phyloP scores from a whole-genome alignment of 306 rosid species.

The Alnus glutinosa region DNA sequence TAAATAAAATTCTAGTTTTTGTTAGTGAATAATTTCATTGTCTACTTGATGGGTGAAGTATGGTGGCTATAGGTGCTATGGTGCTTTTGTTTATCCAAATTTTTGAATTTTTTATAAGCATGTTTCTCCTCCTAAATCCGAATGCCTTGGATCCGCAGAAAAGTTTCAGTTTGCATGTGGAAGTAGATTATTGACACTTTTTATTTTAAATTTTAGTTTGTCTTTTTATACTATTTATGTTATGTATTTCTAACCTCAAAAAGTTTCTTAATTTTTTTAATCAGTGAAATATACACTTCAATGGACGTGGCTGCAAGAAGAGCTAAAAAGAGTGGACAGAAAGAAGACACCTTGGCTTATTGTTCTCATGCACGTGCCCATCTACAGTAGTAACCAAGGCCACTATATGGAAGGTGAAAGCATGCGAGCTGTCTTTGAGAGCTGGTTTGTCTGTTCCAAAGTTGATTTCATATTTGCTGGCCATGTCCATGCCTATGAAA shows the following conservation, averaged over 20 bases:
- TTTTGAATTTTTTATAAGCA: background rate
- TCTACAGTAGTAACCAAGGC: slow-evolving; percentile 76
- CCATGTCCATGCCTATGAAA: slow-evolving; percentile 97
- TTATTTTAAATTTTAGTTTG: background rate
- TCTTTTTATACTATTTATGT: background rate
- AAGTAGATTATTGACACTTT: background rate
- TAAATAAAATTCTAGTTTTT: background rate
- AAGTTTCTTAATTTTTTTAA: background rate
- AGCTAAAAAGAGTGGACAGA: slow-evolving; percentile 71
- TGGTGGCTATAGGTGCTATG: slow-evolving; percentile 4
- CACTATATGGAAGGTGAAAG: slow-evolving; percentile 98
- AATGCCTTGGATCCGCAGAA: background rate
- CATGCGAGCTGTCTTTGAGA: slow-evolving; percentile 80
- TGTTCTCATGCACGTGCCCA: slow-evolving; percentile 85
- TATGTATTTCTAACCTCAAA: background rate
- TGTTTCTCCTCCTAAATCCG: background rate
- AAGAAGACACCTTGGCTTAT: slow-evolving; percentile 96
- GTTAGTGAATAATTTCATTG: background rate
- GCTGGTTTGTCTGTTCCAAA: slow-evolving; percentile 75
- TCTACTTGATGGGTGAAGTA: background rate
- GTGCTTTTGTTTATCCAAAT: slow-evolving; percentile 11
- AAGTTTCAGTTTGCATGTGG: background rate
- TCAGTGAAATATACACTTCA: slow-evolving; percentile 95
- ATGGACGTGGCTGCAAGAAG: slow-evolving; percentile 66
- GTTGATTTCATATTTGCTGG: slow-evolving; percentile 93